These are phyloP conservation scores for Diospyros kaki DNA, from an alignment of 148 eudicot genomes.

Conservation along the genomic window DNA sequence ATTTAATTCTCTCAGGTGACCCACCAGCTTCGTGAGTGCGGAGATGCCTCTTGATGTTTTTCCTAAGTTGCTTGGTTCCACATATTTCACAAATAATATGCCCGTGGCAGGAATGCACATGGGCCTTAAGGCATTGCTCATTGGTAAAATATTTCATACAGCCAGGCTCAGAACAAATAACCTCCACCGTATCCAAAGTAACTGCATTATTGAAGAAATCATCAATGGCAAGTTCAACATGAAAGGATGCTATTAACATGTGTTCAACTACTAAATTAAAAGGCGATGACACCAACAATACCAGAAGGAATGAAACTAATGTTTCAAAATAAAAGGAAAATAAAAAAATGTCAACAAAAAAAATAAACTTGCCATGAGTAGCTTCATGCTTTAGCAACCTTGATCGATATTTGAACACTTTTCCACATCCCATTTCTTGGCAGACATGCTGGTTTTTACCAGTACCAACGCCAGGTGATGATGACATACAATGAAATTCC, in stretches of 20 bases:
- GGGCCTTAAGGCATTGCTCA: constrained; percentile 60
- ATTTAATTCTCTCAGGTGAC: constrained; percentile 42
- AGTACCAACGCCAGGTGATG: constrained; percentile 13
- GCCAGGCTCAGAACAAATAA: constrained; percentile 66
- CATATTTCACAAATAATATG: constrained; percentile 71
- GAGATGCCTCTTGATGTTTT: constrained; percentile 81
- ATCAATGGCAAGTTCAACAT: not conserved
- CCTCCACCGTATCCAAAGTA: constrained; percentile 61
- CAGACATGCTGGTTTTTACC: constrained; percentile 46
- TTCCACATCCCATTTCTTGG: constrained; percentile 76
- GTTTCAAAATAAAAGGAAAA: not conserved
- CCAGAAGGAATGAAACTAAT: not conserved
- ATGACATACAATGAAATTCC: constrained; percentile 49
- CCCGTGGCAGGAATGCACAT: constrained; percentile 63
- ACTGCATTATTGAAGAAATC: constrained; percentile 35
- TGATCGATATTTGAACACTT: constrained; percentile 70
- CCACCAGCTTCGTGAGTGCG: constrained; percentile 48
- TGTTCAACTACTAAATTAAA: not conserved
- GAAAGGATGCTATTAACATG: not conserved
- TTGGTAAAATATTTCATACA: constrained; percentile 79
- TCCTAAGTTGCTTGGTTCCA: constrained; percentile 74
- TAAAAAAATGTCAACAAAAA: not conserved
- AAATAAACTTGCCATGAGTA: constrained; percentile 56
- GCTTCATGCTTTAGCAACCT: constrained; percentile 57
- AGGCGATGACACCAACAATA: not conserved